These are phyloP conservation scores for Leptodermis oblonga DNA, from an alignment of 257 asterid species.

Conservation along the genomic window DNA sequence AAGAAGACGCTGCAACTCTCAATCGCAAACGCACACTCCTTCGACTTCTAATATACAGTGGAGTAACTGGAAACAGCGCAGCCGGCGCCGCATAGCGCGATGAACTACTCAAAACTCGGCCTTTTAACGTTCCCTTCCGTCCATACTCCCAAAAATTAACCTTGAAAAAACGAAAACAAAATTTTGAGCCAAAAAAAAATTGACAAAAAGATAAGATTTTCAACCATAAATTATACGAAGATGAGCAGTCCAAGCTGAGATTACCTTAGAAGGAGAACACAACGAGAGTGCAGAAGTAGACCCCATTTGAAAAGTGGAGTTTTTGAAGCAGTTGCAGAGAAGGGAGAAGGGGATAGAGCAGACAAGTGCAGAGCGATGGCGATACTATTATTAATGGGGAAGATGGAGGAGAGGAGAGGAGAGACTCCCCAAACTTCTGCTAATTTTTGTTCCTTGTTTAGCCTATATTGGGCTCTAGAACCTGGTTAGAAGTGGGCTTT, in stretches of 20 bases:
- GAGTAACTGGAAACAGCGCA: constrained; percentile 29
- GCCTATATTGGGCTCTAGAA: background rate
- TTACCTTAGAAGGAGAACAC: constrained; percentile 51
- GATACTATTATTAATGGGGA: background rate
- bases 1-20: constrained; percentile 39
- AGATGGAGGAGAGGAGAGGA: background rate
- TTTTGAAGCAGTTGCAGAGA: constrained; percentile 4
- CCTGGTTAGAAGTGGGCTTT: too few species aligned
- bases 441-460: background rate
- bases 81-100: constrained; percentile 22
- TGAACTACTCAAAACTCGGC: constrained; percentile 17
- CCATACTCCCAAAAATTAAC: constrained; percentile 25
- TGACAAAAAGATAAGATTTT: background rate
- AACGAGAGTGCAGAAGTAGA: constrained; percentile 49
- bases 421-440: background rate
- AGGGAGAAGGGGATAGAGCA: background rate
- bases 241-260: background rate
- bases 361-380: background rate
- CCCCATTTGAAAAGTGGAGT: constrained; percentile 34
- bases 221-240: background rate
- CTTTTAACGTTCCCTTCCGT: background rate
- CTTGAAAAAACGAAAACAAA: constrained; percentile 27
- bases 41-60: constrained; percentile 17
- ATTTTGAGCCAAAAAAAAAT: background rate
- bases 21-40: constrained; percentile 28